Percentiles rank a stretch among this genome's conserved stretches.
phyloP scores from a whole-genome alignment of 371 early-diverging fungal species.

The Mortierella sp. region DNA sequence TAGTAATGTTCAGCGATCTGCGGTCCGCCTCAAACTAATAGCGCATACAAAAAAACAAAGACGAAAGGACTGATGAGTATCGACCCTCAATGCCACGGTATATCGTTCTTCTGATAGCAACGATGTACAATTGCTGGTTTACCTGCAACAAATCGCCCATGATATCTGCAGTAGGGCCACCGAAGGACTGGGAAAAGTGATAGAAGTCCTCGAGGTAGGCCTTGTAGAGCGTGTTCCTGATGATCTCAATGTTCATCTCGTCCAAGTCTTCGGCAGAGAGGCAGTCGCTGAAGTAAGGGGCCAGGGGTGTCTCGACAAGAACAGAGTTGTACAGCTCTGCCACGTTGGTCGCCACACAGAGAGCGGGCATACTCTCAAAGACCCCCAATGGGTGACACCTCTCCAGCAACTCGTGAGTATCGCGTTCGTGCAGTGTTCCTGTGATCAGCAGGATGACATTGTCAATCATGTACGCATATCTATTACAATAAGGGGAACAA shows the following conservation, averaged over 20 bases:
- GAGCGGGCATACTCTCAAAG: constrained; percentile 97
- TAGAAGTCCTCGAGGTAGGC: constrained; percentile 99
- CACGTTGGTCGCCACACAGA: constrained; percentile 97
- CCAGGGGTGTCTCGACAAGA: constrained; percentile 97
- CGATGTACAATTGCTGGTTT: neutral
- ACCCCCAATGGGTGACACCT: constrained; percentile 97
- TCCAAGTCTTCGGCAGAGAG: constrained; percentile 97
- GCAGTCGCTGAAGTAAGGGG: constrained; percentile 97
- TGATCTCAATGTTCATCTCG: constrained; percentile 99
- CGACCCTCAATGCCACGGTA: too few species aligned
- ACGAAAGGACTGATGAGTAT: too few species aligned
- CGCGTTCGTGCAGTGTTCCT: constrained; percentile 97
- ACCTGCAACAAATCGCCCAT: constrained; percentile 95
- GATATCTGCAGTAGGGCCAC: constrained; percentile 92
- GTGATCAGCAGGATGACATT: constrained; percentile 98
- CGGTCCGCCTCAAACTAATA: constrained; percentile 97
- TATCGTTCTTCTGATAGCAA: too few species aligned
- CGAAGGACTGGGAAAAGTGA: constrained; percentile 85
- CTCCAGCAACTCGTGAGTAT: constrained; percentile 96
- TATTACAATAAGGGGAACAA: too few species aligned
- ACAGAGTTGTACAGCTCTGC: constrained; percentile 96
- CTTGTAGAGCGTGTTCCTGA: constrained; percentile 98
- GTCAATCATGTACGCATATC: constrained; percentile 99
- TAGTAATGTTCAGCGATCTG: constrained; percentile 96
- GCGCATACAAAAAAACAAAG: constrained; percentile 3